Conservation (phyloP, 116 monocot species). For the Zostera marina region DNA sequence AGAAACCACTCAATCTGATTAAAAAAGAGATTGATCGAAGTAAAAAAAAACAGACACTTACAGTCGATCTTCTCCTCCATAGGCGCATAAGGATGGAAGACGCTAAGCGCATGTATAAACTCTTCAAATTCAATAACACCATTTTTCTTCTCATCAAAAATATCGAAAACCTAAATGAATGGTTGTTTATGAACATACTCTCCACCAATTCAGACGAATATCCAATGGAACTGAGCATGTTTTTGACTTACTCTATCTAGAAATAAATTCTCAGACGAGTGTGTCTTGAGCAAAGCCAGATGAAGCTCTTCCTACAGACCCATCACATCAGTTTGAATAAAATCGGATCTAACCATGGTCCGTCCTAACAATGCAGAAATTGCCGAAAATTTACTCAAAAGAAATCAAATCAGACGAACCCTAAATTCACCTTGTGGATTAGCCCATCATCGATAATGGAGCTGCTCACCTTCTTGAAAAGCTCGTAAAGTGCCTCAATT, state of each 20-base stretch:
- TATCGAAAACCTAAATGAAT: conserved; percentile 52
- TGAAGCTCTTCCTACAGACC: conserved; percentile 71
- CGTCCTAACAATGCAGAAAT: neutral
- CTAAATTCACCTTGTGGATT: conserved; percentile 54
- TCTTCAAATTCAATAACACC: conserved; percentile 86
- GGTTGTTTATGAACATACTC: neutral
- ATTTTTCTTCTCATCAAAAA: conserved; percentile 80
- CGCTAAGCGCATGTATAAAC: conserved; percentile 58
- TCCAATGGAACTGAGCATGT: neutral
- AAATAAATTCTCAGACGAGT: conserved; percentile 51
- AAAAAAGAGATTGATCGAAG: neutral
- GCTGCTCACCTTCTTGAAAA: conserved; percentile 69
- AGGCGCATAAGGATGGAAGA: conserved; percentile 76
- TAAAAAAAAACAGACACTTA: conserved; percentile 10
- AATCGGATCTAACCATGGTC: neutral
- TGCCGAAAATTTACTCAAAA: neutral
- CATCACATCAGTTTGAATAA: neutral
- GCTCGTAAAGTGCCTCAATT: conserved; percentile 66
- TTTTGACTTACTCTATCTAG: conserved; percentile 54
- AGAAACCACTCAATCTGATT: too few species aligned
- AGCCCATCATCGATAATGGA: conserved; percentile 58
- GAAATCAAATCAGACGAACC: neutral
- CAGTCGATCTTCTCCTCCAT: conserved; percentile 70
- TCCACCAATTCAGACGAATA: neutral
- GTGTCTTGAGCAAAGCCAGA: conserved; percentile 57